Evolutionary conservation across 257 asterid genomes (phyloP), one percentile per base, ranked within the genome.

Genomic region (Forsythia viridissima): DNA sequence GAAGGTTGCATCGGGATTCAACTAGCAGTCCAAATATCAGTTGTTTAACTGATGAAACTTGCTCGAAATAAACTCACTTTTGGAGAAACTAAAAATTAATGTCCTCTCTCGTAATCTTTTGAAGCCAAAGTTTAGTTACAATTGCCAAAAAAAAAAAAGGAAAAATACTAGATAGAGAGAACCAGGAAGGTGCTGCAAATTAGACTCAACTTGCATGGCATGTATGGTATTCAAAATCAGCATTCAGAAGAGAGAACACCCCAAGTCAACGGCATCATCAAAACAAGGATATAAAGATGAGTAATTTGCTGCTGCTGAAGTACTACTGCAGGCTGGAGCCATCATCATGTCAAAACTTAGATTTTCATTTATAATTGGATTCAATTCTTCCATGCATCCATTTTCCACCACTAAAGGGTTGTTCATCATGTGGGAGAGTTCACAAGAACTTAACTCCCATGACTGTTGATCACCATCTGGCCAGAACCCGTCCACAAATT

Each of bases 371-470:
- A 7, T 38, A 34, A 13, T 55, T 57, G 80, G 79, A 70, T 69
- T 42, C 69, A 79, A 71, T 7, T 74, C 73, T 11, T 72, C 80
- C 51, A 68, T 68, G 76, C 84, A 57, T 36, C 73, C 80, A 73
- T 67, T 81, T 41, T 85, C 84, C 18, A 3, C 82, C 76, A 82
- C 66, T 5, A 76, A 38, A 30, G 86, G 76, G 52, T 51, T 79
- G 16, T 68, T 84, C 46, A 88, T 87, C 90, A 93, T 84, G 16
- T 94, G 92, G 3, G 96, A 89, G 51, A 93, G 94, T 78, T 92
- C 97, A 76, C 91, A 85, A 38, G 89, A 81, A 81, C 82, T 82
- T 82, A 76, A 57, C 69, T 86, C 96, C 96, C 93, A 87, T 37
- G 86, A 52, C 71, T 79, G 87, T 67, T 80, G 69, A 2, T 75